Percentiles rank a stretch among this genome's conserved stretches.
phyloP scores from a whole-genome alignment of 169 alveolate species.

The Plasmodium chabaudi region DNA sequence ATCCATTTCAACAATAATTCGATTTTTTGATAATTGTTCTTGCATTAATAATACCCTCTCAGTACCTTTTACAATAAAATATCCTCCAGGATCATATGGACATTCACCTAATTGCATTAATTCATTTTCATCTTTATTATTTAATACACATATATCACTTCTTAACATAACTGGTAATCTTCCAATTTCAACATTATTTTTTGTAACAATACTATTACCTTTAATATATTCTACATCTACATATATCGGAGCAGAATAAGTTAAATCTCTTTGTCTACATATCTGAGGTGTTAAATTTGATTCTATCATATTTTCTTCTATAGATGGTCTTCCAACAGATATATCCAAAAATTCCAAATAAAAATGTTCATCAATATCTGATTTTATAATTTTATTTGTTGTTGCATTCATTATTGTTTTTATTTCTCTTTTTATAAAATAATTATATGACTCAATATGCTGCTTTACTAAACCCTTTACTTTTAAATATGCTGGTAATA shows the following conservation, averaged over 20 bases:
- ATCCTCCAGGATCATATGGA: conserved; percentile 99
- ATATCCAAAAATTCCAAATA: conserved; percentile 91
- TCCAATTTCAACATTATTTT: conserved; percentile 93
- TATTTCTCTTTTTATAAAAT: conserved; percentile 93
- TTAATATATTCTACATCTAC: conserved; percentile 96
- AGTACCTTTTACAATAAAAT: conserved; percentile 98
- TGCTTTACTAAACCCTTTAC: conserved; percentile 95
- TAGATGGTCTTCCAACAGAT: conserved; percentile 90
- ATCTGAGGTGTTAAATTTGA: conserved; percentile 94
- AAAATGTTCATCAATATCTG: conserved; percentile 90
- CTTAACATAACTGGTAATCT: conserved; percentile 98
- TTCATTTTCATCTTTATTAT: conserved; percentile 76
- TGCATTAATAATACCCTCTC: conserved; percentile 98
- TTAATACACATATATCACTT: conserved; percentile 91
- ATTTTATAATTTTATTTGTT: conserved; percentile 89
- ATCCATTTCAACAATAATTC: conserved; percentile 99
- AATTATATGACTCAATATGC: conserved; percentile 95
- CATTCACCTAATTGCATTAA: conserved; percentile 88
- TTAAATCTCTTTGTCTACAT: conserved; percentile 97
- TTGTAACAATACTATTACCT: conserved; percentile 90
- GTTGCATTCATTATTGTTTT: conserved; percentile 94
- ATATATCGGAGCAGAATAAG: conserved; percentile 98
- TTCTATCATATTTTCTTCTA: conserved; percentile 90
- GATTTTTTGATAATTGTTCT: conserved; percentile 97
- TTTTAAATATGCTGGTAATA: conserved; percentile 93